Evolutionary conservation across 352 stramenopile species (phyloP), one percentile per base, ranked within the genome.

Genomic region (Phytopythium mirpurense): DNA sequence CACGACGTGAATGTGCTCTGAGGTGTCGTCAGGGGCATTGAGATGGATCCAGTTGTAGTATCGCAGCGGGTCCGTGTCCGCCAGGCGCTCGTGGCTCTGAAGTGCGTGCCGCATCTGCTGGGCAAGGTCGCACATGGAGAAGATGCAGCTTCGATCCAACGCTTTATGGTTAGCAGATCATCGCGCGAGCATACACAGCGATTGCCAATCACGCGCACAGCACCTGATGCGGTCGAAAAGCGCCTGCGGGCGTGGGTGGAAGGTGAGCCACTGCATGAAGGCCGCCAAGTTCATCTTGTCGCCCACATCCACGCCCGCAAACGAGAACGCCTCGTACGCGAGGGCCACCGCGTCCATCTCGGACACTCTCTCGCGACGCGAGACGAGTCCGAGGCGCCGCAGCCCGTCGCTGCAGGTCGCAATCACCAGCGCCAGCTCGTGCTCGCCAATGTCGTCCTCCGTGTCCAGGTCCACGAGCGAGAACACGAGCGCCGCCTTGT

Each of bases 361-460:
- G 2, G 49, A 34, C 21, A 82, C 23, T 18, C 49, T 26, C 3
- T 60, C 57, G 1, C 24, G 16, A 1, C 7, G 7, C 10, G 6
- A 46, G 21, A 47, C 54, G 0, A 92, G 18, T 0, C 65, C 59
- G 1, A 90, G 62, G 0, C 74, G 62, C 3, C 47, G 37, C 12
- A 92, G 47, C 0, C 78, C 81, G 12, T 75, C 59, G 34, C 53
- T 73, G 40, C 69, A 84, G 8, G 74, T 59, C 12, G 70, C 71
- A n/a, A 92, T 63, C 4, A 86, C 54, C 46, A 92, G 68, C 24
- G 74, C 78, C 42, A 92, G 62, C 59, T 89, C 78, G 31, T 77
- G 68, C 54, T 87, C 76, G 54, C 79, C 68, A 38, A 88, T 78
- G 53, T 91, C 81, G 60, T 91, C 81, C 46, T 91, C 81, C 1